Conservation (phyloP, 163 green algal genomes). For the Volvox carteri region DNA sequence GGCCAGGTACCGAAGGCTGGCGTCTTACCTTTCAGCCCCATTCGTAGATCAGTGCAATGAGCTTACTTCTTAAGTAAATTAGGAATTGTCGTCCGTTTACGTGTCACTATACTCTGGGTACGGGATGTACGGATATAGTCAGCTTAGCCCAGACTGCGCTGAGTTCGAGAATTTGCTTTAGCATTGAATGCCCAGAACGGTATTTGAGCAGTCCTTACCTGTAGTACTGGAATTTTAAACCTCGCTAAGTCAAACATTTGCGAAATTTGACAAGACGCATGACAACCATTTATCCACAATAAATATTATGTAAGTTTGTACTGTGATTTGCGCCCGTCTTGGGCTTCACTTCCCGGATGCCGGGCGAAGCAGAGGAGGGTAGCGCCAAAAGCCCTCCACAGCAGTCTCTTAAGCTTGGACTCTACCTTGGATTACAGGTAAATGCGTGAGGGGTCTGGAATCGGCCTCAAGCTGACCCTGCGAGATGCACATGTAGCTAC, state of each 20-base stretch:
- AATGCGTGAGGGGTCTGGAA: neutral
- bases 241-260: neutral
- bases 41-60: too few species aligned
- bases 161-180: too few species aligned
- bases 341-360: neutral
- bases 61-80: too few species aligned
- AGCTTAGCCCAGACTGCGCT: neutral
- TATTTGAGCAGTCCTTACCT: too few species aligned
- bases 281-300: neutral
- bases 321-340: neutral
- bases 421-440: constrained; percentile 51
- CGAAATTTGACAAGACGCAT: neutral
- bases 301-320: constrained; percentile 18
- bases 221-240: too few species aligned
- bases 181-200: too few species aligned
- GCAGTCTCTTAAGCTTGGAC: constrained; percentile 44
- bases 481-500: constrained; percentile 23
- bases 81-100: too few species aligned
- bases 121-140: neutral
- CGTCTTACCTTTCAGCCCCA: too few species aligned
- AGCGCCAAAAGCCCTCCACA: constrained; percentile 1
- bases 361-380: neutral
- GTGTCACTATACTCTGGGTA: too few species aligned
- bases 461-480: neutral
- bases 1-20: too few species aligned